Conservation (phyloP, 441 rosid genomes). For the Euphorbia celastroides region DNA sequence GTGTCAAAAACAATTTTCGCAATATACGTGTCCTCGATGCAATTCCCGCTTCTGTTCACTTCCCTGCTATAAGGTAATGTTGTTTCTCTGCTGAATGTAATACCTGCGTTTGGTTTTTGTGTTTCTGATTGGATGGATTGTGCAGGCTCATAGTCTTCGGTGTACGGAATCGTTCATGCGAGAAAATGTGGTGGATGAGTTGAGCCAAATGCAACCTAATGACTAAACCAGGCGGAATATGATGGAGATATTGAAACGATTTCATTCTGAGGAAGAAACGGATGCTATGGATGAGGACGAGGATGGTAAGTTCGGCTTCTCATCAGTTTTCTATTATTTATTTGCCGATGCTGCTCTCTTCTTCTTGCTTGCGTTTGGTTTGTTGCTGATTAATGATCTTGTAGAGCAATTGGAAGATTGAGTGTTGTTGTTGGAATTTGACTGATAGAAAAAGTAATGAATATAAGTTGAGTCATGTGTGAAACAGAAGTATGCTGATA, state of each 20-base stretch:
- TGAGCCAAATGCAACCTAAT: constrained; percentile 53
- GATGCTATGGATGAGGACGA: constrained; percentile 49
- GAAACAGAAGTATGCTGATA: background rate
- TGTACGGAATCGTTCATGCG: constrained; percentile 93
- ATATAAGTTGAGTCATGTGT: background rate
- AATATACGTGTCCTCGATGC: constrained; percentile 92
- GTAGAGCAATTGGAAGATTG: background rate
- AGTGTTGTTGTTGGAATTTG: background rate
- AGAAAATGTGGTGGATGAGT: constrained; percentile 75
- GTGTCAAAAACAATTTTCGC: constrained; percentile 87
- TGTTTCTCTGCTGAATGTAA: background rate
- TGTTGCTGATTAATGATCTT: background rate
- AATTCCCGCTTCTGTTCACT: constrained; percentile 84
- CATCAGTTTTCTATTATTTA: background rate
- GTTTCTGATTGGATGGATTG: background rate
- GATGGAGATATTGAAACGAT: constrained; percentile 70
- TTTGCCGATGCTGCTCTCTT: background rate
- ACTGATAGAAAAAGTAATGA: background rate
- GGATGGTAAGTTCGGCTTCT: constrained; percentile 26
- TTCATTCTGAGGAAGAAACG: constrained; percentile 51
- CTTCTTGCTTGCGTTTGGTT: background rate
- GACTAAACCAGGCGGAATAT: constrained; percentile 62
- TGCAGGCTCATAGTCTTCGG: constrained; percentile 67
- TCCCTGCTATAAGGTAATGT: constrained; percentile 59
- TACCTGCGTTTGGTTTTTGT: background rate